Evolutionary conservation across 352 stramenopile species (phyloP), one percentile per base, ranked within the genome.

Genomic region (Pythium sukuiense): DNA sequence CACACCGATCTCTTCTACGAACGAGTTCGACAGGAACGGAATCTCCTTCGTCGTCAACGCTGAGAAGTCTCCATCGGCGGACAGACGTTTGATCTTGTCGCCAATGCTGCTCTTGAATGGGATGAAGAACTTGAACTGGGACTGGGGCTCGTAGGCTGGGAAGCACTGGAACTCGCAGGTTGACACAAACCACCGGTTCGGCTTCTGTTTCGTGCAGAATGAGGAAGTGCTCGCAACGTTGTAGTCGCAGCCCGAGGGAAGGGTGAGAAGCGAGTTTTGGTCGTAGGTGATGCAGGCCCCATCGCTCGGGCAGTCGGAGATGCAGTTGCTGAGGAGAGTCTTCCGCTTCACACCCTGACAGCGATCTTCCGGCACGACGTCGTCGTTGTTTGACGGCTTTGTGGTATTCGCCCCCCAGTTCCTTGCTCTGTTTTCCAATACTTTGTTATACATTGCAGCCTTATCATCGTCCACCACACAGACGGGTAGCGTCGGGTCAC

Each of bases 101-200:
- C 35, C 35, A 3, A 41, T 16, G 2, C 14, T 11, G 20, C 4
- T 29, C 30, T 29, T 24, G 6, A 29, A 32, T 3, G 45, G 45
- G 45, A 52, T 52, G 20, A 52, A 52, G n/a, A 52, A 52, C 1
- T 52, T 52, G 45, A 52, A 52, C 45, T 52, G 45, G 6, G 45
- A 52, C 45, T 52, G 4, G 0, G 3, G 0, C 9, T 52, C 18
- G 20, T 52, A 52, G n/a, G 6, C n/a, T 13, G 18, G 18, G 11
- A 52, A 52, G 20, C 45, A 52, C 2, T 52, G 45, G 45, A 52
- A 52, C 20, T 52, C 45, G 20, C 45, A 52, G 4, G n/a, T 32
- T 30, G 0, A 0, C 8, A 7, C n/a, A 6, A 0, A 41, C 2
- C 7, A 4, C 16, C 1, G 6, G 6, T 1, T 9, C 45, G 45